Conservation (phyloP, 495 filamentous ascomycete species). For the Aspergillus baeticus region DNA sequence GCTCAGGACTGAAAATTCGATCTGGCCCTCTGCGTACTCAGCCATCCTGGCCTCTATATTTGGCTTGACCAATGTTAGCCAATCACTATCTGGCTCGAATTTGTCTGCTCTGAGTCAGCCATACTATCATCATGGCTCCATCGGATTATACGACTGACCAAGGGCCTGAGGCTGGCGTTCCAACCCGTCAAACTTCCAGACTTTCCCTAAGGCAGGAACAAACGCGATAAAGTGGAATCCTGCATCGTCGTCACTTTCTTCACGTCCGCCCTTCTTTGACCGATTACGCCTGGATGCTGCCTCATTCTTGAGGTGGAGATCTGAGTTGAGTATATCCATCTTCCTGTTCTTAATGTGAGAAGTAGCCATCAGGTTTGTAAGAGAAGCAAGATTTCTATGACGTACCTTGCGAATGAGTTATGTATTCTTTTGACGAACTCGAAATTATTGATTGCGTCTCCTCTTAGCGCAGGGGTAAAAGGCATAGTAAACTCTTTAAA, state of each 20-base stretch:
- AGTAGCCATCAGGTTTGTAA: background rate
- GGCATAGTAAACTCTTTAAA: constrained; percentile 71
- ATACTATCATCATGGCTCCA: background rate
- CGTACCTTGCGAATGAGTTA: constrained; percentile 81
- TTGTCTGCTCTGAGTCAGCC: constrained; percentile 23
- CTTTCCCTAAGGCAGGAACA: constrained; percentile 67
- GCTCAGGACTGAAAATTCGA: constrained; percentile 57
- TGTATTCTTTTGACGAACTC: constrained; percentile 76
- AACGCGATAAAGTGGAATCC: constrained; percentile 89
- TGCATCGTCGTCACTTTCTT: constrained; percentile 47
- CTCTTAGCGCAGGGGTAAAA: constrained; percentile 70
- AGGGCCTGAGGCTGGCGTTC: constrained; percentile 69
- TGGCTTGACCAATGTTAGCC: constrained; percentile 48
- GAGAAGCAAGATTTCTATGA: background rate
- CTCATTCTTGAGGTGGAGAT: constrained; percentile 66
- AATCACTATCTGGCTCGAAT: constrained; percentile 39
- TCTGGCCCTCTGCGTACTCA: constrained; percentile 52
- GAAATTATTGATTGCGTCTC: constrained; percentile 70
- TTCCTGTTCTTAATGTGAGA: constrained; percentile 42
- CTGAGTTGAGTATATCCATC: constrained; percentile 76
- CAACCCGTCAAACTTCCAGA: constrained; percentile 92
- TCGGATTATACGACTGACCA: constrained; percentile 45
- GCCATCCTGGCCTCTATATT: constrained; percentile 51
- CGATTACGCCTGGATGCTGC: constrained; percentile 45
- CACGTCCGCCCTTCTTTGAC: constrained; percentile 31